phyloP scores from a whole-genome alignment of 345 rosid species.

The Lumnitzera littorea region DNA sequence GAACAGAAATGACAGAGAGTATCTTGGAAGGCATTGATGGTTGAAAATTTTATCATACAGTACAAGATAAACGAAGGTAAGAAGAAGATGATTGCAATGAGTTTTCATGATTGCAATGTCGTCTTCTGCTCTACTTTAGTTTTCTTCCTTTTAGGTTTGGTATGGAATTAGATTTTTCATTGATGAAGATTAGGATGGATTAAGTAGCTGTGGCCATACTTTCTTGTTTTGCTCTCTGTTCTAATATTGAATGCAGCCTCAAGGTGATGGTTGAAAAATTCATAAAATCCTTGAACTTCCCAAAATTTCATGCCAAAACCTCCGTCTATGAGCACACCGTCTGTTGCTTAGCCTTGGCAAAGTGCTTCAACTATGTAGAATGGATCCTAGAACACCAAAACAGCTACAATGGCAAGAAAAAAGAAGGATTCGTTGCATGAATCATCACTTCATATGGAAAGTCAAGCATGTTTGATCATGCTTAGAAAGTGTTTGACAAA shows the following conservation, averaged over 20 bases:
- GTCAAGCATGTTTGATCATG: slow-evolving; percentile 56
- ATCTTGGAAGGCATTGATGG: too few relatives aligned
- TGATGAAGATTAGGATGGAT: neutral
- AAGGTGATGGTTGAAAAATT: slow-evolving; percentile 52
- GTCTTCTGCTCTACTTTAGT: too few relatives aligned
- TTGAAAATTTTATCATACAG: too few relatives aligned
- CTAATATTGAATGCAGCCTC: slow-evolving; percentile 15
- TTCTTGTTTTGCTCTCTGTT: neutral
- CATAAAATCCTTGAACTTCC: slow-evolving; percentile 36
- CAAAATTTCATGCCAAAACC: slow-evolving; percentile 43
- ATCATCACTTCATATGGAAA: slow-evolving; percentile 41
- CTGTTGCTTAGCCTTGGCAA: slow-evolving; percentile 56
- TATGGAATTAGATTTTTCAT: neutral
- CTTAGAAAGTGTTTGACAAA: slow-evolving; percentile 71
- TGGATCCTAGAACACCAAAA: slow-evolving; percentile 69
- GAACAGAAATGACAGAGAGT: too few relatives aligned
- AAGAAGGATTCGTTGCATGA: slow-evolving; percentile 50
- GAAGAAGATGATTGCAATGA: too few relatives aligned
- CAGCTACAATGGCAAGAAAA: slow-evolving; percentile 42
- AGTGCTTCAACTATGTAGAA: slow-evolving; percentile 36
- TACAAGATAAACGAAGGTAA: too few relatives aligned
- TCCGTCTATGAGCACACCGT: slow-evolving; percentile 37
- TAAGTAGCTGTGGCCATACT: neutral
- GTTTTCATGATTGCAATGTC: too few relatives aligned
- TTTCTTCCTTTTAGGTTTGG: too few relatives aligned